Evolutionary conservation across 2,329 filamentous ascomycete species (phyloP).

Genomic region (Dactylella cylindrospora): DNA sequence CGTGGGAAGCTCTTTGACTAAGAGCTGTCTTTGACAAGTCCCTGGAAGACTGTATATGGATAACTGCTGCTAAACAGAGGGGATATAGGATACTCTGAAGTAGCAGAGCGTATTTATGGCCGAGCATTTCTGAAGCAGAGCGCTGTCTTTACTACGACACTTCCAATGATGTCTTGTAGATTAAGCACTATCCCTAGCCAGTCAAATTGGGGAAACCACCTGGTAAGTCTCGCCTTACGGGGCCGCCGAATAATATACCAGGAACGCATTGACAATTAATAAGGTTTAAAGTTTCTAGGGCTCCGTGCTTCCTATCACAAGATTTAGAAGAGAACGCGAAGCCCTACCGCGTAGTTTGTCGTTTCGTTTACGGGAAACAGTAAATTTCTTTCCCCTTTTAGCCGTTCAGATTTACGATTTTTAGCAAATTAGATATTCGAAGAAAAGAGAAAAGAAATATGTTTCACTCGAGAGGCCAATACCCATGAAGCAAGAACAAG

Average conservation of each 20-base stretch:
- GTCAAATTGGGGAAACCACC: slow-evolving; percentile 7
- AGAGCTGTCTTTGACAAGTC: too few species aligned
- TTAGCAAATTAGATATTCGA: slow-evolving; percentile 19
- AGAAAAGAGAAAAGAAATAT: slow-evolving; percentile 4
- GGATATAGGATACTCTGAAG: neutral
- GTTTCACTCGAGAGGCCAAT: slow-evolving; percentile 25
- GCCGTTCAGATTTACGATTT: neutral
- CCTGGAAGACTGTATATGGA: slow-evolving; percentile 1
- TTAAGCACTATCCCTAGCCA: neutral
- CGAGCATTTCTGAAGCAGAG: slow-evolving; percentile 14
- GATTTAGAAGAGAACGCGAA: slow-evolving; percentile 37
- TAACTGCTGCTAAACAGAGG: slow-evolving; percentile 5
- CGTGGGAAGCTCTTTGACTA: slow-evolving; percentile 9
- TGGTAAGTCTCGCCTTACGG: slow-evolving; percentile 11
- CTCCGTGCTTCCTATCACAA: too few species aligned
- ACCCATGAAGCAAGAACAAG: slow-evolving; percentile 12
- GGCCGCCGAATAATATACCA: slow-evolving; percentile 5
- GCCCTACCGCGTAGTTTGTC: slow-evolving; percentile 34
- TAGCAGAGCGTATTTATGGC: slow-evolving; percentile 21
- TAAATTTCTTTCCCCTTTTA: slow-evolving; percentile 2
- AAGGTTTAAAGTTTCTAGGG: too few species aligned
- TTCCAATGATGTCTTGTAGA: slow-evolving; percentile 5
- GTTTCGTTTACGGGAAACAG: slow-evolving; percentile 30
- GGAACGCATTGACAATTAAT: too few species aligned
- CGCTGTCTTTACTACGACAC: slow-evolving; percentile 4